Percentiles rank a stretch among this genome's conserved stretches.
Evolutionary conservation across 2,329 filamentous ascomycete genomes (phyloP).

Genomic region (Ploettnerulaceae sp.): DNA sequence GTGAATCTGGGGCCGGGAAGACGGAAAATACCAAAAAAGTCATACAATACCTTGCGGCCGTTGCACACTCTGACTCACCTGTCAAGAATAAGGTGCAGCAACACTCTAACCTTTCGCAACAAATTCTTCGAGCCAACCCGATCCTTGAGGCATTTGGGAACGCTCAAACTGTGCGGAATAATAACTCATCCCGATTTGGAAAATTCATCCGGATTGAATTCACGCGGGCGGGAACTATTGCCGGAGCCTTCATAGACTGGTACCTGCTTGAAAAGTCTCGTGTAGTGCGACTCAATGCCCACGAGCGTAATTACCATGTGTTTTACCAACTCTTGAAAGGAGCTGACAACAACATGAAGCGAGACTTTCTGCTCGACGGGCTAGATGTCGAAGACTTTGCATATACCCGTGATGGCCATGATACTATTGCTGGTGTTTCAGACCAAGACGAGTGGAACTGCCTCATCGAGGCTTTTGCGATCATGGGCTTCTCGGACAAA

Average conservation of each 20-base stretch:
- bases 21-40: constrained; percentile 99
- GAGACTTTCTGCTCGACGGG: constrained; percentile 69
- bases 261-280: constrained; percentile 97
- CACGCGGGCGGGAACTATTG: constrained; percentile 79
- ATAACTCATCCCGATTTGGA: constrained; percentile 96
- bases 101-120: constrained; percentile 85
- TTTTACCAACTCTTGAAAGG: constrained; percentile 95
- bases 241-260: constrained; percentile 97
- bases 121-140: constrained; percentile 92
- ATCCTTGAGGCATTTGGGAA: constrained; percentile 98
- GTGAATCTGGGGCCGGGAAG: constrained; percentile 96
- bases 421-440: constrained; percentile 84
- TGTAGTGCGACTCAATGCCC: constrained; percentile 80
- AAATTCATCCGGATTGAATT: constrained; percentile 99
- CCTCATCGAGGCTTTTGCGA: constrained; percentile 83
- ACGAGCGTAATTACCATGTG: constrained; percentile 93
- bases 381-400: constrained; percentile 81
- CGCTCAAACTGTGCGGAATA: constrained; percentile 94
- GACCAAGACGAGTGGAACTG: constrained; percentile 86
- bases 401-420: constrained; percentile 88
- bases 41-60: constrained; percentile 94
- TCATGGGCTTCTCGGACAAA: constrained; percentile 87
- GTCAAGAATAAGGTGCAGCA: constrained; percentile 58
- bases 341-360: constrained; percentile 67
- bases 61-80: constrained; percentile 77